Conservation (phyloP, 2,329 filamentous ascomycete genomes). For the Aspergillus oerlinghausenensis region DNA sequence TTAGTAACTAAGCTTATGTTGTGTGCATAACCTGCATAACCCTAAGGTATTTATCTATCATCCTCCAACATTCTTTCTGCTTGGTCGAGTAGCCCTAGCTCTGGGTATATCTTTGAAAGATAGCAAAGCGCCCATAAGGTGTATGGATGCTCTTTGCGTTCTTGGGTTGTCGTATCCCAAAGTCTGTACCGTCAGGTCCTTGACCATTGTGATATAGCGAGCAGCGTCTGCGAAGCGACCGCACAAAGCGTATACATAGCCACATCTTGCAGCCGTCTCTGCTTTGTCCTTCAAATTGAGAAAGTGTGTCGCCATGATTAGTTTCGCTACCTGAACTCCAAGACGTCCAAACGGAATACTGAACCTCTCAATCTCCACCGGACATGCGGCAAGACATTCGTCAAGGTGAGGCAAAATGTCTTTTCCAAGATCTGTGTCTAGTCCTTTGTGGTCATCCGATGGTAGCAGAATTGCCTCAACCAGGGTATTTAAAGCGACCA, state of each 20-base stretch:
- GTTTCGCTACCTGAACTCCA: conserved; percentile 5
- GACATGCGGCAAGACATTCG: no score
- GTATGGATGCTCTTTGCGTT: conserved; percentile 30
- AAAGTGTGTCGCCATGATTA: conserved; percentile 2
- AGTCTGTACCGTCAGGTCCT: no score
- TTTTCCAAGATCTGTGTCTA: no score
- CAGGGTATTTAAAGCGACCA: no score
- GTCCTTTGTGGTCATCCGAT: no score
- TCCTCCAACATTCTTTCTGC: conserved; percentile 14
- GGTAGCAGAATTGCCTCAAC: no score
- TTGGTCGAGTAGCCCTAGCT: conserved; percentile 12
- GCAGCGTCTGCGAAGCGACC: conserved; percentile 15
- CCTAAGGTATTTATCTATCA: no score
- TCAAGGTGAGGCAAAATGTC: no score
- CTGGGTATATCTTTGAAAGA: conserved; percentile 27
- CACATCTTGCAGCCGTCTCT: conserved; percentile 17
- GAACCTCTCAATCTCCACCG: no score
- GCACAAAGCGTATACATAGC: conserved; percentile 15
- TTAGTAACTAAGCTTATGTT: no score
- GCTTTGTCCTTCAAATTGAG: conserved; percentile 7
- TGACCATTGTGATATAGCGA: conserved; percentile 9
- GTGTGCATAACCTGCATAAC: no score
- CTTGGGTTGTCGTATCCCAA: no score
- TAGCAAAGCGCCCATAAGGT: conserved; percentile 31
- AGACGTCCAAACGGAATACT: not conserved